A percentile compares a stretch with the other conserved stretches of the same genome.
phyloP scores from a whole-genome alignment of 1,139 yeast species.

The Diutina neorugosa region DNA sequence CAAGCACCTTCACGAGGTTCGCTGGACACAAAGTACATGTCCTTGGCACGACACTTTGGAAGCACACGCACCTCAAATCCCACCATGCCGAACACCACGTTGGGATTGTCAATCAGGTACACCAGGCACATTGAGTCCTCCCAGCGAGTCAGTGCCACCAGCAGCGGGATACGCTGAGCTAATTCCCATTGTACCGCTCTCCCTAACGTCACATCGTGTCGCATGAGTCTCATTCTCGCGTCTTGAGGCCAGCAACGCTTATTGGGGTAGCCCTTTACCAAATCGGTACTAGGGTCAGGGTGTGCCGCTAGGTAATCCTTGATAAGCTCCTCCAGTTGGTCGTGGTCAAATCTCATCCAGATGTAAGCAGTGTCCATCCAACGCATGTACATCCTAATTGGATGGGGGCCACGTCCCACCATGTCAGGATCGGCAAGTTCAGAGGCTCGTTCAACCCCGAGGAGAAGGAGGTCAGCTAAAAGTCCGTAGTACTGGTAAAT shows the following conservation, averaged over 20 bases:
- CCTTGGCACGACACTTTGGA: conserved; percentile 57
- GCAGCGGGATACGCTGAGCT: conserved; percentile 62
- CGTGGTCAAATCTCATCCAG: conserved; percentile 57
- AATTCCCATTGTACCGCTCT: conserved; percentile 91
- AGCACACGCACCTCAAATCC: conserved; percentile 89
- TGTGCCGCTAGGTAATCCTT: conserved; percentile 70
- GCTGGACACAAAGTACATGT: conserved; percentile 24
- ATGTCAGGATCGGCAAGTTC: conserved; percentile 44
- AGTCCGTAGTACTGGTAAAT: conserved; percentile 85
- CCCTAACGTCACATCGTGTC: conserved; percentile 87
- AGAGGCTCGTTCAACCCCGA: conserved; percentile 79
- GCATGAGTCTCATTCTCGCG: conserved; percentile 77
- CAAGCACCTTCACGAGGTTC: conserved; percentile 62
- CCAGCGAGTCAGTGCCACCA: conserved; percentile 70
- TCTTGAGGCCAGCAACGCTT: conserved; percentile 95
- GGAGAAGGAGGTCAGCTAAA: conserved; percentile 63
- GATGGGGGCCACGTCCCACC: conserved; percentile 34
- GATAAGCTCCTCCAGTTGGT: conserved; percentile 62
- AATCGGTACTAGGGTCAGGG: conserved; percentile 87
- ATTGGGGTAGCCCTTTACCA: conserved; percentile 78
- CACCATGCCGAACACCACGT: conserved; percentile 77
- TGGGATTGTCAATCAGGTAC: conserved; percentile 83
- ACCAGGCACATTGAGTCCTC: conserved; percentile 76
- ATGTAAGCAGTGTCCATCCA: conserved; percentile 76
- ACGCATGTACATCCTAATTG: conserved; percentile 72